phyloP scores from a whole-genome alignment of 768 basidiomycete species.

The Lyophyllum decastes region DNA sequence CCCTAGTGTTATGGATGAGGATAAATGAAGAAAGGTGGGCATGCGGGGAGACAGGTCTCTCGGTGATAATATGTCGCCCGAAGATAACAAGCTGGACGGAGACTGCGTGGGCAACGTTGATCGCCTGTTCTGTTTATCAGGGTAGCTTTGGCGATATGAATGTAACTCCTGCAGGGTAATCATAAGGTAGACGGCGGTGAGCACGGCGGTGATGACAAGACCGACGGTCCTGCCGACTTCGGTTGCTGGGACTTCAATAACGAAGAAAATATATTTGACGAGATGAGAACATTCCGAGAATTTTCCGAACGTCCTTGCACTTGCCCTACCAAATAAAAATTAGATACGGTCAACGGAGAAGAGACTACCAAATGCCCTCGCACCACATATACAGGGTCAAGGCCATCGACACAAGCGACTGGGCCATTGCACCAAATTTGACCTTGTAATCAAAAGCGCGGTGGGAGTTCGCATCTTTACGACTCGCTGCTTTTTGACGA shows the following conservation, averaged over 20 bases:
- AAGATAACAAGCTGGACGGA: not conserved
- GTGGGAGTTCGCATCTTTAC: constrained; percentile 1
- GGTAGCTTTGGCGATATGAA: constrained; percentile 26
- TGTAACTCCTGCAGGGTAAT: constrained; percentile 36
- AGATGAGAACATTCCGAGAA: constrained; percentile 27
- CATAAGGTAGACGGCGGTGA: constrained; percentile 29
- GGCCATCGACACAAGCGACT: constrained; percentile 38
- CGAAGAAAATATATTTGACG: constrained; percentile 37
- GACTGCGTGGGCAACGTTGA: not conserved
- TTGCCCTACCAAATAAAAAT: constrained; percentile 24
- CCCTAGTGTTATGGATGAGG: not conserved
- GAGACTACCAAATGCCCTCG: not conserved
- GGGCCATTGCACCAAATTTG: constrained; percentile 38
- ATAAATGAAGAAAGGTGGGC: not conserved
- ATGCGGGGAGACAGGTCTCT: not conserved
- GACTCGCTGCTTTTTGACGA: constrained; percentile 32
- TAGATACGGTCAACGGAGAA: not conserved
- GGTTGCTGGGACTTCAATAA: constrained; percentile 28
- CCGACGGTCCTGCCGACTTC: constrained; percentile 31
- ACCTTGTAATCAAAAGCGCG: constrained; percentile 30
- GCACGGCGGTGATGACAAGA: constrained; percentile 31
- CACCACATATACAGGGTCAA: constrained; percentile 41
- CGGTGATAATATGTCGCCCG: not conserved
- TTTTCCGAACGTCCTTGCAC: constrained; percentile 28
- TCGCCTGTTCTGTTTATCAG: not conserved